Percentiles rank a stretch among this genome's conserved stretches.
These are phyloP conservation scores for Monosporozyma aquatica DNA, from an alignment of 805 yeast species.

Conservation along the genomic window DNA sequence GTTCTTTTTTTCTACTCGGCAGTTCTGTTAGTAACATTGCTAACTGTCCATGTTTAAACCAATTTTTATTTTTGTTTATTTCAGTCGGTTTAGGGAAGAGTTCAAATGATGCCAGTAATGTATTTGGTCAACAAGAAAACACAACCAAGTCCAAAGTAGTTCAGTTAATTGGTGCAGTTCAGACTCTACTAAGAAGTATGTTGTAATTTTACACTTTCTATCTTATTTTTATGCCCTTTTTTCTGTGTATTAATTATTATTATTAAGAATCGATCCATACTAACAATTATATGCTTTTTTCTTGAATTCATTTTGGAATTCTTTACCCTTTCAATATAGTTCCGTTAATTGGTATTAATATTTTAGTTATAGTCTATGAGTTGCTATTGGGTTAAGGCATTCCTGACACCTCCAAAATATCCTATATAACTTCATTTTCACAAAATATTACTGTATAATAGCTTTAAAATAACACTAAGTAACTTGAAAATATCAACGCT, in stretches of 20 bases:
- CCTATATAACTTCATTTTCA: too few species aligned
- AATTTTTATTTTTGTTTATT: neutral
- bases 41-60: neutral
- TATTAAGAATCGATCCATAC: too few species aligned
- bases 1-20: too few species aligned
- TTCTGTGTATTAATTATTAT: too few species aligned
- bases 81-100: slow-evolving; percentile 42
- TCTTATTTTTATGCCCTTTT: neutral
- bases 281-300: too few species aligned
- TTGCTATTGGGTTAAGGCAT: slow-evolving; percentile 47
- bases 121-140: slow-evolving; percentile 40
- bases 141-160: slow-evolving; percentile 51
- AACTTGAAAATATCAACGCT: too few species aligned
- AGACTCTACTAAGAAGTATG: slow-evolving; percentile 63
- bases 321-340: slow-evolving; percentile 34
- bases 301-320: neutral
- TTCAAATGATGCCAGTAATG: slow-evolving; percentile 28
- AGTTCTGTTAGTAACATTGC: too few species aligned
- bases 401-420: too few species aligned
- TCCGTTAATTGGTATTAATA: slow-evolving; percentile 61
- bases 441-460: neutral
- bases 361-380: slow-evolving; percentile 61
- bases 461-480: neutral
- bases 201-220: slow-evolving; percentile 7
- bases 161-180: slow-evolving; percentile 60